These are phyloP conservation scores for Curvularia sp. DNA, from an alignment of 2,329 filamentous ascomycete genomes.

Conservation along the genomic window DNA sequence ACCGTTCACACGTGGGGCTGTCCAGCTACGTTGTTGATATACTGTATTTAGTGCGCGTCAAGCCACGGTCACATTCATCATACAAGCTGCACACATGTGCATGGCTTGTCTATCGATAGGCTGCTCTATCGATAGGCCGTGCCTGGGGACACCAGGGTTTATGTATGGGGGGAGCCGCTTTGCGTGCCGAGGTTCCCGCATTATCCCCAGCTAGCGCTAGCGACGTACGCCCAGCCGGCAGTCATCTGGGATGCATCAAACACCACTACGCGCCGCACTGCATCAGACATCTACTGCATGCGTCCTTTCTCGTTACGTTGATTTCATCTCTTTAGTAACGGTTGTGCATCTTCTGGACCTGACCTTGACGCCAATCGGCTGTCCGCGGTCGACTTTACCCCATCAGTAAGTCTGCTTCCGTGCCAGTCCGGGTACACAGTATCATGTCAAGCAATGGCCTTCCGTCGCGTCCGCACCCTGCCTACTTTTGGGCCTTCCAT, in stretches of 20 bases:
- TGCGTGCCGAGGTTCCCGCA: constrained; percentile 13
- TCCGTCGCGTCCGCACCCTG: constrained; percentile 34
- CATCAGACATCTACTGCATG: constrained; percentile 4
- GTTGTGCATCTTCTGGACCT: constrained; percentile 2
- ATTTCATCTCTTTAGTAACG: constrained; percentile 1
- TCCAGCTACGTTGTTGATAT: not conserved
- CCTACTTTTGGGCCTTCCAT: constrained; percentile 22
- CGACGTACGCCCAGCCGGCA: constrained; percentile 19
- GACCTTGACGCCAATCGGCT: constrained; percentile 6
- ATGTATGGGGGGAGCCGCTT: constrained; percentile 22
- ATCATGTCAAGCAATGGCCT: constrained; percentile 29
- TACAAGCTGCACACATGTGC: not conserved
- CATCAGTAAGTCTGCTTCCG: constrained; percentile 34
- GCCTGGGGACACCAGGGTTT: constrained; percentile 14
- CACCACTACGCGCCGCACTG: constrained; percentile 19
- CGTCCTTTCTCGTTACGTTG: constrained; percentile 4
- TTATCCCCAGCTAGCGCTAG: constrained; percentile 11
- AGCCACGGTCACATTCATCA: constrained; percentile 1
- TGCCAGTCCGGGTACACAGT: constrained; percentile 29
- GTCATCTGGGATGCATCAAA: constrained; percentile 15
- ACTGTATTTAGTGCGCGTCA: not conserved
- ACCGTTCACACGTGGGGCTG: not conserved
- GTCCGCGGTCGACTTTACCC: constrained; percentile 1
- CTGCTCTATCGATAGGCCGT: constrained; percentile 12
- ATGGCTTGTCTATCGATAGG: constrained; percentile 6